phyloP scores from a whole-genome alignment of 2,329 filamentous ascomycete species.

The Hypoxylon sp. region DNA sequence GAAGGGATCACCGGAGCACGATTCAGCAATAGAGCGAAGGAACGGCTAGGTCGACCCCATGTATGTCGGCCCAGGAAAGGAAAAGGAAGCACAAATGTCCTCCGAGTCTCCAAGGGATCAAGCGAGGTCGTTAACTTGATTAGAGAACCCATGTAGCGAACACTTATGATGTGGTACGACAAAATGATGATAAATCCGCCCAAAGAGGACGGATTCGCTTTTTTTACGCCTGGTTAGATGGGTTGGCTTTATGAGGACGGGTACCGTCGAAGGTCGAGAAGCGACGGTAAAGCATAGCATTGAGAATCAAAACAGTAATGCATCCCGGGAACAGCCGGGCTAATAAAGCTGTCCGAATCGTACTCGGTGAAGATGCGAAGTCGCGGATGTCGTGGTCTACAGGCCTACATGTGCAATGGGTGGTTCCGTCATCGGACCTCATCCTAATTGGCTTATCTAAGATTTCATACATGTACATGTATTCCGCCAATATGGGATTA shows the following conservation, averaged over 20 bases:
- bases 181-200: conserved; percentile 25
- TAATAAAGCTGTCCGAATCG: conserved; percentile 4
- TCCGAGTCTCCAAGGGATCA: conserved; percentile 1
- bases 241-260: conserved; percentile 27
- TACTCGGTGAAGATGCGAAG: conserved; percentile 7
- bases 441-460: conserved; percentile 30
- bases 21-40: conserved; percentile 29
- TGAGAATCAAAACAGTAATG: conserved; percentile 23
- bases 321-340: not conserved
- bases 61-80: not conserved
- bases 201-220: conserved; percentile 14
- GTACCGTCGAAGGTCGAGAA: conserved; percentile 25
- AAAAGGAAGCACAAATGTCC: not conserved
- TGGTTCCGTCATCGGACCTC: conserved; percentile 39
- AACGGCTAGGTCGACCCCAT: not conserved
- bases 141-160: conserved; percentile 17
- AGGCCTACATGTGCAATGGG: not conserved
- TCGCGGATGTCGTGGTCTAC: conserved; percentile 6
- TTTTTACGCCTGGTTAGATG: conserved; percentile 28
- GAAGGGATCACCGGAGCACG: conserved; percentile 39
- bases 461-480: not conserved
- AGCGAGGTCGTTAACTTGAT: conserved; percentile 15
- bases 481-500: conserved; percentile 9
- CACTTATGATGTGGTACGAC: conserved; percentile 25
- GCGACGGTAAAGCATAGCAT: conserved; percentile 33